Evolutionary conservation across 257 asterid genomes (phyloP), one percentile per base, ranked within the genome.

Genomic region (Lantana camara): DNA sequence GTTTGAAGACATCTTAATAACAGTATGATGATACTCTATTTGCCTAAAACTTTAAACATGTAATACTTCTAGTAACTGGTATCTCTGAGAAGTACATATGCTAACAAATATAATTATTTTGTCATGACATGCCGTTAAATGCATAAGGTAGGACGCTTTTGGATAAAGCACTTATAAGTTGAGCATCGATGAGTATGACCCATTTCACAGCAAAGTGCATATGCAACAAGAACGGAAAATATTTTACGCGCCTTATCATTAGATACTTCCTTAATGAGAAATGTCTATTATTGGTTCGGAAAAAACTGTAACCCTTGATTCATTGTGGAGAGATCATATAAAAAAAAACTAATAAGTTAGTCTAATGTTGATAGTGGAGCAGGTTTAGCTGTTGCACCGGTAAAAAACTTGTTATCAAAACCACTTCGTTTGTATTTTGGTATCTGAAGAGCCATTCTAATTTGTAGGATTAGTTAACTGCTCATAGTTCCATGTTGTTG

Each of bases 31-130:
- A 54, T 9, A 37, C 21, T 64, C 35, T 41, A 16, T 41, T 54
- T 20, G 34, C 61, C n/a, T n/a, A n/a, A n/a, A n/a, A n/a, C n/a
- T n/a, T 68, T 15, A 40, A 41, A 44, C 22, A 12, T 27, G 13
- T 41, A 41, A 38, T 65, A 20, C 42, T 53, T 54, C 56, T 9
- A 23, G 29, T 47, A 47, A 29, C 32, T 38, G 38, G 44, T 37
- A 29, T 41, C 41, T 34, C 19, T 32, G 27, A 22, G 12, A 32
- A 34, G 59, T 47, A 62, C 6, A 62, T 2, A 48, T 47, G 48
- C 51, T 41, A 20, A 15, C 12, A 24, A 44, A 14, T 42, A 3
- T 10, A 29, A 15, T 11, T 32, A 29, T 2, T 20, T 56, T 67
- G 13, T 29, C n/a, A 14, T 19, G 23, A 16, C n/a, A 14, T 19